Evolutionary conservation across 2,329 filamentous ascomycete species (phyloP).

Genomic region (Diaporthe helianthi): DNA sequence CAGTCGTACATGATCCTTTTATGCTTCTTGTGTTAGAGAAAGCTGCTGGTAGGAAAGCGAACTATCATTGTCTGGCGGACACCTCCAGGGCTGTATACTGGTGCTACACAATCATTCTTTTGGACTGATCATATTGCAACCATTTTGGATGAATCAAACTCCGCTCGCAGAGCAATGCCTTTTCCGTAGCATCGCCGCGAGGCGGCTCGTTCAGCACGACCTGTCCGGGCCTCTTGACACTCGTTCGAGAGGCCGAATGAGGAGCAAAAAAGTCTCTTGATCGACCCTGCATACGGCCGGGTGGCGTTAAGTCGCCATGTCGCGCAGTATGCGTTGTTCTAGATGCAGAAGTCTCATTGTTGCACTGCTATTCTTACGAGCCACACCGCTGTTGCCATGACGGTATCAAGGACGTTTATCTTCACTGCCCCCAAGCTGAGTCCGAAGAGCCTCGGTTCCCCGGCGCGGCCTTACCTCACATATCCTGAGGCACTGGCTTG

Average conservation of each 20-base stretch:
- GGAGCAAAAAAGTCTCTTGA: neutral
- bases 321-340: constrained; percentile 8
- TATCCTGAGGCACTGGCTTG: constrained; percentile 23
- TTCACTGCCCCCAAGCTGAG: neutral
- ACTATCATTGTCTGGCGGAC: constrained; percentile 10
- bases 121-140: constrained; percentile 14
- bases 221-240: constrained; percentile 11
- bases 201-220: neutral
- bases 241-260: neutral
- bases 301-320: neutral
- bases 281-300: constrained; percentile 3
- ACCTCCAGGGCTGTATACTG: no score
- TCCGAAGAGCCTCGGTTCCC: constrained; percentile 11
- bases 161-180: neutral
- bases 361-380: neutral
- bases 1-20: no score
- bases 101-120: neutral
- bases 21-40: constrained; percentile 5
- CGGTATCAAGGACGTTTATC: neutral
- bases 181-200: neutral
- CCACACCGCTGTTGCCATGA: neutral
- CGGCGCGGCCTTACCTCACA: constrained; percentile 12
- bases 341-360: constrained; percentile 7
- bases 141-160: constrained; percentile 1
- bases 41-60: neutral